These are phyloP conservation scores for Halenospora varia DNA, from an alignment of 495 filamentous ascomycete genomes.

Conservation along the genomic window DNA sequence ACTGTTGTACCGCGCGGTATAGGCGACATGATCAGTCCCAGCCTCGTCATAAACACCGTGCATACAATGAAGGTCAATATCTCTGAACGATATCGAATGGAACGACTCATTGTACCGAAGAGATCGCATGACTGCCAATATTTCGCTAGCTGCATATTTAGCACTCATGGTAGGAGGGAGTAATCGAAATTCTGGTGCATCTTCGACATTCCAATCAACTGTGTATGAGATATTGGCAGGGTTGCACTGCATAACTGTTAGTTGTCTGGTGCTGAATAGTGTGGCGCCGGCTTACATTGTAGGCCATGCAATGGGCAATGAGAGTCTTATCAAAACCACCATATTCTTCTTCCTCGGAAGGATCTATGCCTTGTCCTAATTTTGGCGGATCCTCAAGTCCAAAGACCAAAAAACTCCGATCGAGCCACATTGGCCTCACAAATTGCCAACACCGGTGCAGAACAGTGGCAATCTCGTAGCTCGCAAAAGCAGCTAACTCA, in stretches of 20 bases:
- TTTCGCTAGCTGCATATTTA: constrained; percentile 67
- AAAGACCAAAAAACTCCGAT: constrained; percentile 48
- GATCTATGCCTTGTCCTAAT: constrained; percentile 31
- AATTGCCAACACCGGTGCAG: constrained; percentile 71
- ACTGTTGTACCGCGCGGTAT: constrained; percentile 38
- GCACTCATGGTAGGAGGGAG: constrained; percentile 57
- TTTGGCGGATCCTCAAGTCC: constrained; percentile 38
- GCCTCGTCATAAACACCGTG: constrained; percentile 57
- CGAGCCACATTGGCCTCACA: constrained; percentile 80
- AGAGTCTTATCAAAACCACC: constrained; percentile 79
- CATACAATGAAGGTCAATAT: constrained; percentile 65
- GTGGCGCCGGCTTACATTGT: constrained; percentile 29
- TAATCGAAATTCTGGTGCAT: constrained; percentile 81
- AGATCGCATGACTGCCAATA: constrained; percentile 81
- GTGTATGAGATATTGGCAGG: constrained; percentile 72
- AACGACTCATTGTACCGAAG: constrained; percentile 93
- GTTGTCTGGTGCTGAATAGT: neutral
- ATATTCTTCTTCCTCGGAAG: constrained; percentile 73
- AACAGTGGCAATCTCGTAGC: constrained; percentile 70
- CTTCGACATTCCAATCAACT: constrained; percentile 71
- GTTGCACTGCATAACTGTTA: constrained; percentile 39
- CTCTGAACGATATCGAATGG: constrained; percentile 75
- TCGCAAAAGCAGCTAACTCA: constrained; percentile 74
- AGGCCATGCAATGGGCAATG: constrained; percentile 80
- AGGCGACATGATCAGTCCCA: constrained; percentile 61